Evolutionary conservation across 2,329 filamentous ascomycete genomes (phyloP).

Genomic region (Neofusicoccum umdonicola): DNA sequence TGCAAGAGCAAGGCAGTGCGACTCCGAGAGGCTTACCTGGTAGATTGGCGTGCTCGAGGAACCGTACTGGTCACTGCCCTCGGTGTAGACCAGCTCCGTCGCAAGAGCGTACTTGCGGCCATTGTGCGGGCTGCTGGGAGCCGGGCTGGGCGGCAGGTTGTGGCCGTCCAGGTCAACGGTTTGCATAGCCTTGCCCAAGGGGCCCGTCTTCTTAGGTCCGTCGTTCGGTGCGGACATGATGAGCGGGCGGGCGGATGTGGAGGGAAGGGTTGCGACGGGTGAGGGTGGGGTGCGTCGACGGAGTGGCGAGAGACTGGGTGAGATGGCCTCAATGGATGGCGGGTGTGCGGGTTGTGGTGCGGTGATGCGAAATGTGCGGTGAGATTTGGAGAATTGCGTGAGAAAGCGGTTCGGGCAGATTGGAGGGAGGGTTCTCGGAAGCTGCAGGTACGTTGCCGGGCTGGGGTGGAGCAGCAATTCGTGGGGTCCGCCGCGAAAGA

Average conservation of each 20-base stretch:
- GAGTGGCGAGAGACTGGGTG: not conserved
- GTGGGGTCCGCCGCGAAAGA: constrained; percentile 15
- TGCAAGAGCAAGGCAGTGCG: too few relatives aligned
- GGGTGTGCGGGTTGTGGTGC: not conserved
- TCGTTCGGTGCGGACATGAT: constrained; percentile 12
- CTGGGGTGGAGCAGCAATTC: constrained; percentile 10
- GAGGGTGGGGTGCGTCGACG: not conserved
- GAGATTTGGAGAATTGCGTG: not conserved
- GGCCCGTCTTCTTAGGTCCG: constrained; percentile 12
- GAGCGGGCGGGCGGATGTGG: not conserved
- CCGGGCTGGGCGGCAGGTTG: constrained; percentile 63
- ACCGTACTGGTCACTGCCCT: constrained; percentile 95
- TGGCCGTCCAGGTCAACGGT: constrained; percentile 39
- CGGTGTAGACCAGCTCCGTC: constrained; percentile 94
- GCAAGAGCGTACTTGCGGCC: constrained; percentile 89
- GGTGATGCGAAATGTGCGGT: not conserved
- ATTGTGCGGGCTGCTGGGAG: constrained; percentile 83
- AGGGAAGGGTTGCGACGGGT: not conserved
- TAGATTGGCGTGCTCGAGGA: constrained; percentile 96
- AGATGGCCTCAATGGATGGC: not conserved
- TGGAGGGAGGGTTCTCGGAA: constrained; percentile 5
- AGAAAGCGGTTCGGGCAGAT: not conserved
- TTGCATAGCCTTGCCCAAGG: constrained; percentile 41
- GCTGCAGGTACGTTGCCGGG: constrained; percentile 13
- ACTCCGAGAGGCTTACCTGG: constrained; percentile 53